Base-by-base conservation (phyloP, 306 rosid species). In the Vicia faba region DNA sequence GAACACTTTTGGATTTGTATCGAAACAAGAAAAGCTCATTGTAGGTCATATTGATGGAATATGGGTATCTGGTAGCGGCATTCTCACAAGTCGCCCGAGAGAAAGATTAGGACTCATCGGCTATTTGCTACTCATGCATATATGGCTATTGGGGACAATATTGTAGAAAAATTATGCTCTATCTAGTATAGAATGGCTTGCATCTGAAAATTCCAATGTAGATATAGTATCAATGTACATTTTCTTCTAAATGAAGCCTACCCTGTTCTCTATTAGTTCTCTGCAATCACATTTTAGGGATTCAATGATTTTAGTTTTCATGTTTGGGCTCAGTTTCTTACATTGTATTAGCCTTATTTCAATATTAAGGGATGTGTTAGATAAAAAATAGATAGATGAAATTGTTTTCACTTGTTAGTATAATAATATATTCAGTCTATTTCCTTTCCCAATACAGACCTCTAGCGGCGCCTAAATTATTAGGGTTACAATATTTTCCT, bases 41-140 rank as follows among this genome's bases (percentile, higher is more conserved):
- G 97, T 97, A 39, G 99, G 90, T 75, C 90, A 92, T 53, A 61
- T 95, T 55, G 99, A 95, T 81, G 97, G 99, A 86, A 75, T 90
- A 71, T 95, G 99, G 97, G 95, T 85, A 53, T 88, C 97, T 12
- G 89, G 99, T 25, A 88, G 99, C 59, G 77, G 99, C 50, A 75
- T 84, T 79, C 81, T 95, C 50, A 95, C 86, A 97, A 86, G 80
- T 78, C 96, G 87, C 66, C 99, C 97, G 39, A 75, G 91, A 70
- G 95, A 96, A 50, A 86, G 99, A 83, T 86, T 95, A 40, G 96
- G 97, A 59, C 59, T 88, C 45, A 78, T 95, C 20, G 89, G 88
- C 57, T 95, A 95, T 83, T 80, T 79, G 75, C 77, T 95, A 16
- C 23, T 88, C 69, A 2, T 95, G 87, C 99, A 95, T 74, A 45